Base-by-base conservation (phyloP, 768 basidiomycete genomes). In the Hirschioporus abietinus region DNA sequence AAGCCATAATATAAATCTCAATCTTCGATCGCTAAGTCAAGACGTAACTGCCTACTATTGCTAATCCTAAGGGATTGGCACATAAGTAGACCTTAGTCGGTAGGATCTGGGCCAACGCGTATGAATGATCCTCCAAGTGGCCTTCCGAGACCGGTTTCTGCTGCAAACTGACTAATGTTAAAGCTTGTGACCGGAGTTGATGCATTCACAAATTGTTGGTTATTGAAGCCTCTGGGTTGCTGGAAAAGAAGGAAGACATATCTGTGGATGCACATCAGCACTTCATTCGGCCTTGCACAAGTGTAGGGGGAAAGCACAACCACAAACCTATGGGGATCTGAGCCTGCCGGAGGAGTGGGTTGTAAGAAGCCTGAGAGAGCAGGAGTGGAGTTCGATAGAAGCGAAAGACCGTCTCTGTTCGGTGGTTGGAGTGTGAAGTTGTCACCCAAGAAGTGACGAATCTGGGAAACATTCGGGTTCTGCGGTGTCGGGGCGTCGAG, bases 401-500 rank as follows among this genome's bases (percentile, higher is more conserved):
- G 60, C 15, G 52, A 15, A 24, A 61, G 60, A 24, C 60, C 60
- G 17, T 35, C 27, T 17, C 63, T 17, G 27, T 24, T 35, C 35
- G 35, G 25, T 25, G 26, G 24, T 24, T 27, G 65, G 64, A 64
- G 74, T 20, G 42, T 52, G 66, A 82, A 83, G 69, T 81, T 78
- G 0, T 80, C 80, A 0, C 80, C 81, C 1, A 84, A 71, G 74
- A 83, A 83, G 70, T 85, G 83, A 1, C 82, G 78, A 58, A 84
- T 80, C 68, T 84, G 81, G 1, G 81, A 76, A 3, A 36, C 64
- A 7, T 75, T 81, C 15, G 80, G 79, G 20, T 69, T 72, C 68
- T 83, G 80, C 1, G 84, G 83, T n/a, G 83, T 83, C 8, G 83
- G 83, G 10, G 80, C 83, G 68, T 85, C 84, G 5, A 80, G 84